Base-by-base conservation (phyloP, 352 stramenopile genomes). In the Phytophthora sansomeana region DNA sequence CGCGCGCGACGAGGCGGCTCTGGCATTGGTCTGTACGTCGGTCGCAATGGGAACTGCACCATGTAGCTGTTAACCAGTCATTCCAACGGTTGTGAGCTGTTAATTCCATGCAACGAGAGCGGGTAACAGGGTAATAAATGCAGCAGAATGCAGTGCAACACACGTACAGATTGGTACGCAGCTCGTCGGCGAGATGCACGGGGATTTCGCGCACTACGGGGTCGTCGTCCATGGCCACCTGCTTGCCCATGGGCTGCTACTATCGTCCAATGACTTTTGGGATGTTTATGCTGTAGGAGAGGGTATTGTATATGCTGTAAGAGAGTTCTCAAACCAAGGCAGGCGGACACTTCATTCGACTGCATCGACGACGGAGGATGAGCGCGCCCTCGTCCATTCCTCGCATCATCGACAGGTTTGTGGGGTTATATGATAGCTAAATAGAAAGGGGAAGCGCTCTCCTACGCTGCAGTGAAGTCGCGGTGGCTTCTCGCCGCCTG, bases 171-270 rank as follows among this genome's bases (percentile, higher is more conserved):
- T 82, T 86, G n/a, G 76, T 60, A 51, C 83, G 78, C 57, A 92
- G 62, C 32, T 84, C 72, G 19, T 93, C 81, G 4, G 83, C 81
- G 33, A 95, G 80, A 67, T 95, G 87, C 67, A 95, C 85, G 36
- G 87, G 85, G 59, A 95, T 92, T 74, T 95, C 87, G 47, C 77
- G 83, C 62, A 95, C 84, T 30, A 95, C 73, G 38, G 87, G 87
- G 70, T 95, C 87, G 48, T 93, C 85, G 39, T 83, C 69, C 70
- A 72, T 69, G 14, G 35, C 11, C 56, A 44, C 35, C 41, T 62
- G 35, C 64, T 65, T 74, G 54, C 14, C 55, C 44, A 58, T 63
- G 9, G 29, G 21, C 21, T 24, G 21, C 19, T 44, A 24, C 49
- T 65, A 62, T 60, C 47, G 58, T 72, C 66, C 66, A 79, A 71